Percentiles rank a stretch among this genome's conserved stretches.
phyloP scores from a whole-genome alignment of 768 basidiomycete species.

The Hysterangium stoloniferum region DNA sequence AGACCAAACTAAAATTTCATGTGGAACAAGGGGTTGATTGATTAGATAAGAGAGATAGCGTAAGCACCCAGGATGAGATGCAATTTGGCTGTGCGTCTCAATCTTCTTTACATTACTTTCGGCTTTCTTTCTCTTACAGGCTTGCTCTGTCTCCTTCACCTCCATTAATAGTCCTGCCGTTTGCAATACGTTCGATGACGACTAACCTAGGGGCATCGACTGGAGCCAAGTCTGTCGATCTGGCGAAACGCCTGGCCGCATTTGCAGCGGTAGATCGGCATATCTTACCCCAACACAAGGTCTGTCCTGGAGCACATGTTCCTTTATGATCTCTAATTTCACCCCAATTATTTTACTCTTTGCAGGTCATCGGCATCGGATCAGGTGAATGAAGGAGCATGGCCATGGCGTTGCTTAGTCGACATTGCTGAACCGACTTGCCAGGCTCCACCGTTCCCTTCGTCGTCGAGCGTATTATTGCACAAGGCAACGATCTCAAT shows the following conservation, averaged over 20 bases:
- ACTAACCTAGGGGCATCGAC: too few species aligned
- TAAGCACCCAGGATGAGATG: too few species aligned
- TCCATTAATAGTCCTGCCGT: too few species aligned
- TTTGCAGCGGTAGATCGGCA: slow-evolving; percentile 92
- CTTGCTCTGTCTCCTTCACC: too few species aligned
- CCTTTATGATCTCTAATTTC: neutral
- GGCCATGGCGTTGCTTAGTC: neutral
- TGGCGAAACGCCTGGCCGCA: slow-evolving; percentile 84
- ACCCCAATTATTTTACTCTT: slow-evolving; percentile 10
- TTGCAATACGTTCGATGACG: too few species aligned
- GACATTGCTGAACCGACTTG: neutral
- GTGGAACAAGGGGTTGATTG: too few species aligned
- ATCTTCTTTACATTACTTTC: too few species aligned
- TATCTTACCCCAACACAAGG: slow-evolving; percentile 75
- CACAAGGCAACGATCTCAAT: slow-evolving; percentile 74
- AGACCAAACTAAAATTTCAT: too few species aligned
- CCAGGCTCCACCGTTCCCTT: slow-evolving; percentile 90
- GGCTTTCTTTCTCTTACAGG: too few species aligned
- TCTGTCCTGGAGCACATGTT: slow-evolving; percentile 31
- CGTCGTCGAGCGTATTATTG: slow-evolving; percentile 88
- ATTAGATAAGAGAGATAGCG: too few species aligned
- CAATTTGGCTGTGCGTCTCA: too few species aligned
- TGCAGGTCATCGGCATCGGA: slow-evolving; percentile 79
- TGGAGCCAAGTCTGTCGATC: slow-evolving; percentile 55
- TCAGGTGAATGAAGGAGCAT: slow-evolving; percentile 45